phyloP scores from a whole-genome alignment of 2,329 filamentous ascomycete species.

The Ophiostoma novo-ulmi region DNA sequence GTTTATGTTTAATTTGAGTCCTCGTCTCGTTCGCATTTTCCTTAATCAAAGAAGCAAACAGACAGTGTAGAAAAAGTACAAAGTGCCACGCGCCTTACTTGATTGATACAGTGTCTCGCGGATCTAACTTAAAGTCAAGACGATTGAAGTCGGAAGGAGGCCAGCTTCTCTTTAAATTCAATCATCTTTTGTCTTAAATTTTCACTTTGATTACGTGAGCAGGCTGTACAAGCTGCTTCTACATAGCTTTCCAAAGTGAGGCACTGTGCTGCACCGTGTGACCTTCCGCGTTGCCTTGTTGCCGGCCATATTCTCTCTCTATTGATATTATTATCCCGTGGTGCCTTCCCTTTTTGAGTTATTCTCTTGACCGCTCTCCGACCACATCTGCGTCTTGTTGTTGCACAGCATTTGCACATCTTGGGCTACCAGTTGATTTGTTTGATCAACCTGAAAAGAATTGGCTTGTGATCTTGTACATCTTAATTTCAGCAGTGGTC shows the following conservation, averaged over 20 bases:
- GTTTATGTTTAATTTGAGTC: not conserved
- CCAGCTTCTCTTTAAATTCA: not conserved
- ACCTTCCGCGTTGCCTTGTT: slow-evolving; percentile 7
- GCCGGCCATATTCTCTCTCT: not conserved
- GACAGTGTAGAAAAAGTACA: not conserved
- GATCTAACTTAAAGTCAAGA: not conserved
- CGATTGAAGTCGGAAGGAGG: not conserved
- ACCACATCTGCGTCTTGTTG: not conserved
- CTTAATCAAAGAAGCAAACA: not conserved
- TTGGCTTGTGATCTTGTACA: not conserved
- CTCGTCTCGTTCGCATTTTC: not conserved
- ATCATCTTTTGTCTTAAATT: not conserved
- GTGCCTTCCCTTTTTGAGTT: not conserved
- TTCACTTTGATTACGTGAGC: not conserved
- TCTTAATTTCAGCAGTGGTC: not conserved
- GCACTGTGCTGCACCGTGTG: not conserved
- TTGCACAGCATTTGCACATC: slow-evolving; percentile 1
- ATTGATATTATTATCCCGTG: not conserved
- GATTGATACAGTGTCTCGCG: not conserved
- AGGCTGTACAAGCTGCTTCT: not conserved
- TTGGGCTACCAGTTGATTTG: not conserved
- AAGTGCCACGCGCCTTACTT: not conserved
- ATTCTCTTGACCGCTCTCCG: not conserved
- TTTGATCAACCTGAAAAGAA: not conserved
- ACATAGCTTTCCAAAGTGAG: not conserved